phyloP scores from a whole-genome alignment of 352 stramenopile genomes.

The Detonula confervacea region DNA sequence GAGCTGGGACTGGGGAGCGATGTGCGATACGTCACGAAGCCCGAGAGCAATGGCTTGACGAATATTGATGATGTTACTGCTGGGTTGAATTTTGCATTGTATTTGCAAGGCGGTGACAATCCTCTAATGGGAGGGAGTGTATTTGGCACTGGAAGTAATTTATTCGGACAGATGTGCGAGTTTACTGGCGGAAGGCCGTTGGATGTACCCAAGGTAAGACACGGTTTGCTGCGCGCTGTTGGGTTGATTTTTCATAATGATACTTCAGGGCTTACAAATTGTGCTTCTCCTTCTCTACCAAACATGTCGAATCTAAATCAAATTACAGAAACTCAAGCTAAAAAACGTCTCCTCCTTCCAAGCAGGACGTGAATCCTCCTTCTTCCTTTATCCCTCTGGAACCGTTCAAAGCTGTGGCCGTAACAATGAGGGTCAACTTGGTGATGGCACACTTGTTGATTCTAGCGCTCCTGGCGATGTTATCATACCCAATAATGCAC shows the following conservation, averaged over 20 bases:
- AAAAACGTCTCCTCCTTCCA: constrained; percentile 23
- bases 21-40: not conserved
- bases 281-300: too few relatives aligned
- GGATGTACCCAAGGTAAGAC: constrained; percentile 20
- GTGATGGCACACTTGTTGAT: constrained; percentile 37
- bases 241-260: too few relatives aligned
- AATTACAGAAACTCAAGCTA: constrained; percentile 24
- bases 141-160: constrained; percentile 43
- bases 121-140: constrained; percentile 23
- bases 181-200: constrained; percentile 34
- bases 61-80: constrained; percentile 33
- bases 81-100: constrained; percentile 40
- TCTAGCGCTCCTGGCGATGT: constrained; percentile 39
- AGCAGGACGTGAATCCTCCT: constrained; percentile 46
- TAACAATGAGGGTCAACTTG: constrained; percentile 55
- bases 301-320: too few relatives aligned
- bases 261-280: too few relatives aligned
- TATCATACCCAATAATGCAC: constrained; percentile 17
- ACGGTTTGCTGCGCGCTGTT: too few relatives aligned
- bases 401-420: constrained; percentile 28
- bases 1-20: constrained; percentile 31
- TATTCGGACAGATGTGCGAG: constrained; percentile 49
- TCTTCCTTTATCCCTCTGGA: constrained; percentile 41
- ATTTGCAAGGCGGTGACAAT: constrained; percentile 19
- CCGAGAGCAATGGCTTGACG: constrained; percentile 18